phyloP scores from a whole-genome alignment of 2,329 filamentous ascomycete species.

The Ophiosphaerella herpotricha region DNA sequence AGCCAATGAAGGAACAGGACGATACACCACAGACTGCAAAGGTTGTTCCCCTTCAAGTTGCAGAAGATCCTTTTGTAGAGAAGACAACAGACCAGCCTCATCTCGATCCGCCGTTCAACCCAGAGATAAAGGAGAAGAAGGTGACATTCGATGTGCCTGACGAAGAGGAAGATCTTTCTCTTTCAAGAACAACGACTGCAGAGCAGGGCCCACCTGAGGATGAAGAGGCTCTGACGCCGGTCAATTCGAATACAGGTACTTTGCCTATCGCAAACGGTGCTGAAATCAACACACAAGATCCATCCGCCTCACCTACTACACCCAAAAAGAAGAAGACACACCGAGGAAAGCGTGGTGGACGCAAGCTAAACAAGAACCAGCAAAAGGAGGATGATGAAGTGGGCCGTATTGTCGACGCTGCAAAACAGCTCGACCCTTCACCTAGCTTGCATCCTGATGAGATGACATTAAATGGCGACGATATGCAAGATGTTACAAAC shows the following conservation, averaged over 20 bases:
- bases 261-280: conserved; percentile 9
- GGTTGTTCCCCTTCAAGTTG: background rate
- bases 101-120: conserved; percentile 6
- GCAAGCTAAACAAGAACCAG: conserved; percentile 51
- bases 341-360: conserved; percentile 54
- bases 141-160: conserved; percentile 40
- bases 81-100: conserved; percentile 4
- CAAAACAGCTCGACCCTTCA: conserved; percentile 42
- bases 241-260: conserved; percentile 11
- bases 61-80: background rate
- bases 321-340: conserved; percentile 57
- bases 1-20: conserved; percentile 6
- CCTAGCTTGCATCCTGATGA: conserved; percentile 46
- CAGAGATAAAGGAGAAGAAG: conserved; percentile 37
- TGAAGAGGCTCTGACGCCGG: conserved; percentile 9
- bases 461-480: conserved; percentile 48
- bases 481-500: conserved; percentile 53
- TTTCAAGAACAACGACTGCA: conserved; percentile 41
- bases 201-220: conserved; percentile 29
- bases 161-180: conserved; percentile 38
- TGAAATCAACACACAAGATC: conserved; percentile 28
- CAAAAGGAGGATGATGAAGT: conserved; percentile 43
- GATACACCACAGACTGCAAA: conserved; percentile 5
- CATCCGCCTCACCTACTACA: conserved; percentile 25
- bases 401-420: conserved; percentile 47